phyloP scores from a whole-genome alignment of 2,329 filamentous ascomycete genomes.

The Epicoccum nigrum region DNA sequence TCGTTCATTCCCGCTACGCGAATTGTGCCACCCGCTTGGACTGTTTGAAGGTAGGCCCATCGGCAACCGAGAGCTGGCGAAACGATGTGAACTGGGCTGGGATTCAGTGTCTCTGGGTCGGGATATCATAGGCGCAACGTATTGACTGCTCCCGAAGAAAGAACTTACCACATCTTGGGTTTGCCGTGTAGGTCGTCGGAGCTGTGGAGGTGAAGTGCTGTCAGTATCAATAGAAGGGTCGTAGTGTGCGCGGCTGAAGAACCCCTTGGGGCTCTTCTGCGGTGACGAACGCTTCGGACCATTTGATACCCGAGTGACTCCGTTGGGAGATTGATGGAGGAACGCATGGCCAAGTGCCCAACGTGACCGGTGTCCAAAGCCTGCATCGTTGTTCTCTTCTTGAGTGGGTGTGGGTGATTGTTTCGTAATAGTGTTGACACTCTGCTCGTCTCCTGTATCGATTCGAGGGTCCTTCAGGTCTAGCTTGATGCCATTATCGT shows the following conservation, averaged over 20 bases:
- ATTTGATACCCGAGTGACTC: constrained; percentile 1
- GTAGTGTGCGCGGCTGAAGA: constrained; percentile 14
- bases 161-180: constrained; percentile 48
- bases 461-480: constrained; percentile 38
- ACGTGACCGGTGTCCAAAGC: constrained; percentile 1
- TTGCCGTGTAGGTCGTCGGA: constrained; percentile 19
- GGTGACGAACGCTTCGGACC: neutral
- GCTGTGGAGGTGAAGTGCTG: neutral
- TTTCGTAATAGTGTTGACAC: neutral
- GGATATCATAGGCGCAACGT: constrained; percentile 18
- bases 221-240: neutral
- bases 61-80: constrained; percentile 34
- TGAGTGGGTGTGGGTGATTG: constrained; percentile 8
- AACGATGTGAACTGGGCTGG: constrained; percentile 37
- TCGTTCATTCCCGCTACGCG: constrained; percentile 41
- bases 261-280: constrained; percentile 3
- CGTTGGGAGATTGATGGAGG: constrained; percentile 25
- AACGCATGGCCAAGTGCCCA: constrained; percentile 27
- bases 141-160: constrained; percentile 42
- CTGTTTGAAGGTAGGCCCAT: constrained; percentile 14
- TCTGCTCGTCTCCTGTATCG: neutral
- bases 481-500: constrained; percentile 30
- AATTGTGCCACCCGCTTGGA: constrained; percentile 27
- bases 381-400: neutral
- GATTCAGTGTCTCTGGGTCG: constrained; percentile 32